Evolutionary conservation across 2,329 filamentous ascomycete species (phyloP).

Genomic region (Hypocrella siamensis): DNA sequence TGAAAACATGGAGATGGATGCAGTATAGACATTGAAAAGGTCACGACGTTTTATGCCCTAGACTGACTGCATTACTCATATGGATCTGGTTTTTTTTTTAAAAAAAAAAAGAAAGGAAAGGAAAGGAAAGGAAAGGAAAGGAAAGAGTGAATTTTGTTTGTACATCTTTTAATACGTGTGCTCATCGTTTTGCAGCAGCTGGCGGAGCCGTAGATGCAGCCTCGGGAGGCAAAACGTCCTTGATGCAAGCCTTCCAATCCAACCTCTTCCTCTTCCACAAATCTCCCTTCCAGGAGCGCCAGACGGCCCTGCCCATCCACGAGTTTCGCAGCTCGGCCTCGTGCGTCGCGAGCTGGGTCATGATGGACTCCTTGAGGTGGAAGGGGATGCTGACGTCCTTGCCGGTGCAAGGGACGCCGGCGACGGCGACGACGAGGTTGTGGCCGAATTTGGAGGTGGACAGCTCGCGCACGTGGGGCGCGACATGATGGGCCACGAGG

Average conservation of each 20-base stretch:
- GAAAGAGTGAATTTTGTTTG: no score
- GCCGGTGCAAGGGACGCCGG: slow-evolving; percentile 32
- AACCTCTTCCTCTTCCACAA: slow-evolving; percentile 34
- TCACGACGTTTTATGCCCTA: no score
- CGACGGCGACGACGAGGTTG: slow-evolving; percentile 32
- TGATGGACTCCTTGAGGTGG: slow-evolving; percentile 41
- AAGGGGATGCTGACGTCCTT: slow-evolving; percentile 34
- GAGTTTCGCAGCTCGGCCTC: slow-evolving; percentile 34
- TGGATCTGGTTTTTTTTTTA: no score
- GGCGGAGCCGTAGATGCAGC: no score
- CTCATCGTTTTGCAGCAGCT: no score
- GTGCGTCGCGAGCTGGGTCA: slow-evolving; percentile 28
- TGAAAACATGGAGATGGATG: no score
- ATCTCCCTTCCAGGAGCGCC: slow-evolving; percentile 43
- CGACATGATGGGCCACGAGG: slow-evolving; percentile 30
- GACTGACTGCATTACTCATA: no score
- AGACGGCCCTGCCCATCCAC: slow-evolving; percentile 39
- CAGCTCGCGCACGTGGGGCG: slow-evolving; percentile 28
- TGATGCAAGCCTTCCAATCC: slow-evolving; percentile 43
- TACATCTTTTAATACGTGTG: no score
- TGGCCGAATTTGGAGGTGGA: slow-evolving; percentile 35
- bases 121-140: no score
- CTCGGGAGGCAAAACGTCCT: no score
- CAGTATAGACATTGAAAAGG: no score
- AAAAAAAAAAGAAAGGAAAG: no score